Evolutionary conservation across 2,329 filamentous ascomycete genomes (phyloP).

Genomic region (Aureobasidium sp.): DNA sequence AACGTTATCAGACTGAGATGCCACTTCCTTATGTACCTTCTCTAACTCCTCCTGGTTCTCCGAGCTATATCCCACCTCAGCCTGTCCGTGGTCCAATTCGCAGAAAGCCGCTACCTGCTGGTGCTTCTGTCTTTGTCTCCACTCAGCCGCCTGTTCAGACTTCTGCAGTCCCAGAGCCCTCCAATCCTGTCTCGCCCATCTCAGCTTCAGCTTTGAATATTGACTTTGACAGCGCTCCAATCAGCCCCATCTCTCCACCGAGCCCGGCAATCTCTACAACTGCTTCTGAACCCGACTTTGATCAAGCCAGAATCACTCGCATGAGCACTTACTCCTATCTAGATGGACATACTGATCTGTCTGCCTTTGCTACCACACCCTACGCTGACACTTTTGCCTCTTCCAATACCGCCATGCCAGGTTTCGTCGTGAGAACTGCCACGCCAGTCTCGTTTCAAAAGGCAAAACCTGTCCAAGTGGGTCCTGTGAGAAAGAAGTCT

Average conservation of each 20-base stretch:
- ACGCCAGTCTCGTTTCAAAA: not conserved
- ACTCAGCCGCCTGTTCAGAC: not conserved
- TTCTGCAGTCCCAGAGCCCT: too few species aligned
- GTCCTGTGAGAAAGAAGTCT: not conserved
- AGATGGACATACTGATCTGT: not conserved
- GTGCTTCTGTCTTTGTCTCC: too few species aligned
- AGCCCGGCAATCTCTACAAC: not conserved
- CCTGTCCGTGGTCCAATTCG: not conserved
- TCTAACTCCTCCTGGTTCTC: not conserved
- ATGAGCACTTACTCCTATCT: constrained; percentile 5
- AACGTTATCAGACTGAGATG: not conserved
- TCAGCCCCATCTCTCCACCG: not conserved
- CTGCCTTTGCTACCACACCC: not conserved
- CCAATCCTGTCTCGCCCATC: not conserved
- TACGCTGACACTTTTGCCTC: not conserved
- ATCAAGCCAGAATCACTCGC: not conserved
- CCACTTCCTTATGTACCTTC: not conserved
- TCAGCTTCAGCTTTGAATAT: not conserved
- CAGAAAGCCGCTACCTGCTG: not conserved
- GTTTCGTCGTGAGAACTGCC: not conserved
- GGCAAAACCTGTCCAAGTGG: not conserved
- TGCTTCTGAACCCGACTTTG: not conserved
- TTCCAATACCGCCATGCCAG: not conserved
- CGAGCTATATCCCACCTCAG: not conserved
- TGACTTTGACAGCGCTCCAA: not conserved